phyloP scores from a whole-genome alignment of 306 rosid genomes.

The Vicia villosa region DNA sequence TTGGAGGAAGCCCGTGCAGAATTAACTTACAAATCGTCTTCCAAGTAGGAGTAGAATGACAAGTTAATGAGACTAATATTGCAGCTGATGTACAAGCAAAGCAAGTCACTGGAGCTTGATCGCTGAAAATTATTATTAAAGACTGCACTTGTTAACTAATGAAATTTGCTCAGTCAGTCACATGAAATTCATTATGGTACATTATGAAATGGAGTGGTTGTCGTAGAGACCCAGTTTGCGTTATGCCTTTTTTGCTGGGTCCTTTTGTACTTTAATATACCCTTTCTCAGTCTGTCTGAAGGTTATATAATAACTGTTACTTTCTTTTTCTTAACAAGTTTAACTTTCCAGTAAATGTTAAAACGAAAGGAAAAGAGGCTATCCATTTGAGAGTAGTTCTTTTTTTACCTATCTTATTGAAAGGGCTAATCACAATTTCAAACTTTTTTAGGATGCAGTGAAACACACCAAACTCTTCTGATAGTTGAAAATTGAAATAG shows the following conservation, averaged over 20 bases:
- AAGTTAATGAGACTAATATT: conserved; percentile 3
- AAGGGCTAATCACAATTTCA: neutral
- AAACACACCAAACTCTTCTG: neutral
- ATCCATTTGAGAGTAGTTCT: neutral
- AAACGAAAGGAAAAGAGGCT: neutral
- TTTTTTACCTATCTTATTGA: neutral
- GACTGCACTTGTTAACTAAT: neutral
- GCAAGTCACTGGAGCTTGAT: conserved; percentile 12
- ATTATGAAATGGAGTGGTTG: neutral
- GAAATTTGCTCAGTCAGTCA: neutral
- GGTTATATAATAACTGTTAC: neutral
- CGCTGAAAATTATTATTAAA: conserved; percentile 7
- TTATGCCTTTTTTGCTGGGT: neutral
- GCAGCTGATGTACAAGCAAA: conserved; percentile 4
- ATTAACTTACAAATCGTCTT: conserved; percentile 64
- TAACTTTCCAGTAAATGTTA: neutral
- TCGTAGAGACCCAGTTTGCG: neutral
- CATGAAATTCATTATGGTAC: neutral
- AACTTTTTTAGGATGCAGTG: neutral
- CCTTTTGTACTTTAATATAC: neutral
- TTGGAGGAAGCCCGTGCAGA: conserved; percentile 93
- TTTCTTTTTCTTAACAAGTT: neutral
- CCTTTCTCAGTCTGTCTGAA: neutral
- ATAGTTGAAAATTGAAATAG: neutral
- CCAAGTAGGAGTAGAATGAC: conserved; percentile 34